These are phyloP conservation scores for Eucalyptus sp. DNA, from an alignment of 345 rosid genomes.

Conservation along the genomic window DNA sequence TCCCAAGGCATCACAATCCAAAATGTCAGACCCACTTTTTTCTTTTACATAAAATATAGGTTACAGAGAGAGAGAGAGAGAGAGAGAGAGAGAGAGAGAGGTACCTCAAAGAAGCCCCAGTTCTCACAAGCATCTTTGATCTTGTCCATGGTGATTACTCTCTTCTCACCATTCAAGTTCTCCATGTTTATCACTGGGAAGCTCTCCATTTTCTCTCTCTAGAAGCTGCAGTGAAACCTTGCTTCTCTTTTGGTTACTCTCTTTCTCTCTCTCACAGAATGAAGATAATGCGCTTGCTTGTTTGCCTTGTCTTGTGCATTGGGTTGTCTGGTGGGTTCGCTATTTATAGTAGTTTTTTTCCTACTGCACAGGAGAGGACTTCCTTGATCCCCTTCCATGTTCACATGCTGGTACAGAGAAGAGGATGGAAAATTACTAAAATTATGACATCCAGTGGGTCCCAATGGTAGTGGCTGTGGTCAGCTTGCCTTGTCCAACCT, in stretches of 20 bases:
- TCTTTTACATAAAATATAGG: background rate
- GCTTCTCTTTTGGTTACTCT: background rate
- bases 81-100: background rate
- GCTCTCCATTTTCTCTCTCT: conserved; percentile 27
- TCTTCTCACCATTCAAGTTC: conserved; percentile 59
- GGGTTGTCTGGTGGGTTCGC: background rate
- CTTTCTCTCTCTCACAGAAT: background rate
- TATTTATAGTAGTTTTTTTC: background rate
- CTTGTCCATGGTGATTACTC: conserved; percentile 43
- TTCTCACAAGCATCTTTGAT: conserved; percentile 94
- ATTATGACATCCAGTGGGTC: background rate
- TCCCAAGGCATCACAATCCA: background rate
- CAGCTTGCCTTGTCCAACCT: background rate
- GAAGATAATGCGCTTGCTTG: background rate
- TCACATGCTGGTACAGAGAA: background rate
- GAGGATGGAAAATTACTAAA: background rate
- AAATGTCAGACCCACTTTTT: background rate
- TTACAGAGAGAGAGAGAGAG: background rate
- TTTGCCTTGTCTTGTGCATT: background rate
- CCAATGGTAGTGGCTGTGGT: background rate
- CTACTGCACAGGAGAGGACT: background rate
- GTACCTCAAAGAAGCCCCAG: conserved; percentile 99
- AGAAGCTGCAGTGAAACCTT: background rate
- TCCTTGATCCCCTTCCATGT: background rate
- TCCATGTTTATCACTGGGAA: conserved; percentile 65